Percentiles rank a stretch among this genome's conserved stretches.
phyloP scores from a whole-genome alignment of 2,329 filamentous ascomycete genomes.

The Myriosclerotinia scirpicola region DNA sequence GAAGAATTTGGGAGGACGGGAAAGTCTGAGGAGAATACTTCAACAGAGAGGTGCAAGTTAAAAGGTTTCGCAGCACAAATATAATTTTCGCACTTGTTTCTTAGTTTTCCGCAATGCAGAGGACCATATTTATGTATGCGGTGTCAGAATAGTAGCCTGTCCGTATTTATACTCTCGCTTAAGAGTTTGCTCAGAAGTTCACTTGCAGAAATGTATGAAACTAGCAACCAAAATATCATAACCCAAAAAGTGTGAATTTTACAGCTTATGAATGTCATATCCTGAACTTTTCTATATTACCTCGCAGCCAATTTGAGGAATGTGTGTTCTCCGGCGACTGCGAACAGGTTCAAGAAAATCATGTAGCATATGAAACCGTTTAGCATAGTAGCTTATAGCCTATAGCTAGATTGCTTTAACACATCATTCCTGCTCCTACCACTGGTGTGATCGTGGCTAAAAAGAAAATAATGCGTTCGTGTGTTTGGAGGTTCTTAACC shows the following conservation, averaged over 20 bases:
- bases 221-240: background rate
- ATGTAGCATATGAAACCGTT: background rate
- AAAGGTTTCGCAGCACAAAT: background rate
- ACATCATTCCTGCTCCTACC: background rate
- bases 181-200: background rate
- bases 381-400: background rate
- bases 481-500: background rate
- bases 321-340: background rate
- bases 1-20: no score
- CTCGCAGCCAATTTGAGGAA: background rate
- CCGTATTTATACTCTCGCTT: background rate
- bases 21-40: background rate
- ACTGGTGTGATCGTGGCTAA: background rate
- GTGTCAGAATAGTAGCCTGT: background rate
- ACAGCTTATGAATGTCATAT: background rate
- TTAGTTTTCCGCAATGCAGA: background rate
- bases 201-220: background rate
- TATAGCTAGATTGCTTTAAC: background rate
- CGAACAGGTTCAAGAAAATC: background rate
- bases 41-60: background rate
- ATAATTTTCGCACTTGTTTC: background rate
- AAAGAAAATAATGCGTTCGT: background rate
- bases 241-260: background rate
- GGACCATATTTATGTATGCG: background rate
- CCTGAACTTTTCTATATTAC: background rate